Evolutionary conservation across 768 basidiomycete species (phyloP).

Genomic region (Tulasnella sp.): DNA sequence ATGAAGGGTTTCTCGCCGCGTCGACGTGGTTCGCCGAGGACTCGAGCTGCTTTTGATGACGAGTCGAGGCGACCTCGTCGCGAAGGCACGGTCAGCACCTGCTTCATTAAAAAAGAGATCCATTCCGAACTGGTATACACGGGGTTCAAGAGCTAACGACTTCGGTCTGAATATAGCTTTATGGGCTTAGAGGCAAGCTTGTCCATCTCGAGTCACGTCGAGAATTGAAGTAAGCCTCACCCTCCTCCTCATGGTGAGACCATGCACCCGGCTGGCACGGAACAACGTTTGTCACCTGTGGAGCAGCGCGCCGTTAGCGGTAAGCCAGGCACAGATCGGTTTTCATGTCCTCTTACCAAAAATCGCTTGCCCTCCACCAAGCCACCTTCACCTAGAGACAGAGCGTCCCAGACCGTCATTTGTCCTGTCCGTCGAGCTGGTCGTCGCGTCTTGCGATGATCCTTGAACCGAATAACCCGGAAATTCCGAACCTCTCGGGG

Average conservation of each 20-base stretch:
- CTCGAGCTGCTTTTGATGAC: no score
- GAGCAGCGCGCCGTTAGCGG: neutral
- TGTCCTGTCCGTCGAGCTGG: conserved; percentile 61
- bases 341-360: conserved; percentile 45
- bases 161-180: neutral
- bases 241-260: conserved; percentile 55
- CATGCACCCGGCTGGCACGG: conserved; percentile 67
- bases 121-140: neutral
- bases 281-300: conserved; percentile 60
- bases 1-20: no score
- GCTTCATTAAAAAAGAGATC: no score
- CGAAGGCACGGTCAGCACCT: no score
- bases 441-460: conserved; percentile 52
- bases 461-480: conserved; percentile 64
- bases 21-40: no score
- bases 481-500: conserved; percentile 71
- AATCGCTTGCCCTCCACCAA: conserved; percentile 66
- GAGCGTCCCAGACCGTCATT: conserved; percentile 79
- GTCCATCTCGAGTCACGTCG: conserved; percentile 53
- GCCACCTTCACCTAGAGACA: conserved; percentile 45
- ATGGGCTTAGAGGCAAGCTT: neutral
- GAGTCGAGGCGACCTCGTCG: no score
- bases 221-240: conserved; percentile 69
- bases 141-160: neutral
- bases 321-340: neutral